Base-by-base conservation (phyloP, 495 filamentous ascomycete genomes). In the Halenospora varia region DNA sequence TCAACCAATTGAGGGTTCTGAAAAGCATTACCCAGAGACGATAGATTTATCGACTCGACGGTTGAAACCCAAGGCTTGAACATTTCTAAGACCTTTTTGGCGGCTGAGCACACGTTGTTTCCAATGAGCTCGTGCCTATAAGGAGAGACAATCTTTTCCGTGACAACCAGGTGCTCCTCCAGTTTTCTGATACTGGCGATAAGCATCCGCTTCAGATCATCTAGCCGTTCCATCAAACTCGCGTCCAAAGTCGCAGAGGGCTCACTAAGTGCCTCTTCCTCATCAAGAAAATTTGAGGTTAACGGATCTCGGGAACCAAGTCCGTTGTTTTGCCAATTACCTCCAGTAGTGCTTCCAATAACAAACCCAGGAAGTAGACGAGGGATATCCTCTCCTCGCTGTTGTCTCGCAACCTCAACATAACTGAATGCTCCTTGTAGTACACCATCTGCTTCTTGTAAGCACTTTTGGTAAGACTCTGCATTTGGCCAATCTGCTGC, bases 371-470 rank as follows among this genome's bases (percentile, higher is more conserved):
- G 94, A 41, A 90, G 82, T 19, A 97, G 77, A n/a, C 94, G 84
- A 2, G 88, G 87, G 44, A 98, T 92, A 20, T 87, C 85, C 62
- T 95, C 92, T 44, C 90, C 91, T 46, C 92, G 81, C 66, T 97
- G 94, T 63, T 93, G 88, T 63, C 88, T 85, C 19, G 94, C 94
- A 53, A 97, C 88, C 65, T 97, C 93, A 13, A 97, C 93, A 71
- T 95, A 98, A 59, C 89, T 92, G 68, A 90, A 96, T 23, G 97
- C 92, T 10, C 92, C 92, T 51, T 92, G 82, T 49, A 97, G 80
- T 19, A 98, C 92, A 44, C 93, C 94, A 61, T 97, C 93, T 3
- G 94, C 95, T 74, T 98, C 95, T 66, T 91, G 88, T 62, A 97
- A 72, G 66, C 94, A 98, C 67, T 98, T 98, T 47, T 92, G 81